Evolutionary conservation across 108 stramenopile genomes (phyloP), one percentile per base, ranked within the genome.

Genomic region (Epipyxis sp.): DNA sequence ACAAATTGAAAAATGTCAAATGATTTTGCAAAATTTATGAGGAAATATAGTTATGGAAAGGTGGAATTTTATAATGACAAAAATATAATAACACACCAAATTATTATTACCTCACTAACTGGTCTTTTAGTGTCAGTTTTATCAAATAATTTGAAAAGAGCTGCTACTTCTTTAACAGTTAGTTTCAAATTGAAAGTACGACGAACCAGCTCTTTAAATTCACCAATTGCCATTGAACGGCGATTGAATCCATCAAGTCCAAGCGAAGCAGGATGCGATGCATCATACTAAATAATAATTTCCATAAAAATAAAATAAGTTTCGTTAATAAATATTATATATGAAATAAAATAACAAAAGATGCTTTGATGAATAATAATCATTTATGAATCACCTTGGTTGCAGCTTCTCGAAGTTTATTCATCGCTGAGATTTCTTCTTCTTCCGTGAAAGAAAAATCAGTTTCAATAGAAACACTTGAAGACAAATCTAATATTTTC

Each of bases 121-220:
- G n/a, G n/a, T n/a, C n/a, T n/a, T n/a, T n/a, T n/a, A n/a, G n/a
- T n/a, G n/a, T n/a, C n/a, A n/a, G n/a, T n/a, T n/a, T n/a, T n/a
- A n/a, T n/a, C n/a, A n/a, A 74, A 74, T 27, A 13, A 46, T 29
- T 37, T 42, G 10, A 74, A 46, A 13, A 74, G 34, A 16, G 71
- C 71, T 34, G n/a, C 71, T 29, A 37, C 27, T 42, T 74, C 71
- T 42, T 74, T 74, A 32, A 42, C 41, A 42, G 44, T 34, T 42
- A 74, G 42, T 37, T 34, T 3, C 3, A 74, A 20, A 13, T 74
- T 13, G 43, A 74, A 74, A 10, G 71, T 74, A 16, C 71, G 6
- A 43, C 50, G 44, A 27, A 74, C 71, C 3, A 74, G 6, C 34
- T 74, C 71, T 74, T 57, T 74, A 32, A 74, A 74, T 32, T 54